Evolutionary conservation across 1,139 yeast species (phyloP).

Genomic region (Suhomyces atakaporum): DNA sequence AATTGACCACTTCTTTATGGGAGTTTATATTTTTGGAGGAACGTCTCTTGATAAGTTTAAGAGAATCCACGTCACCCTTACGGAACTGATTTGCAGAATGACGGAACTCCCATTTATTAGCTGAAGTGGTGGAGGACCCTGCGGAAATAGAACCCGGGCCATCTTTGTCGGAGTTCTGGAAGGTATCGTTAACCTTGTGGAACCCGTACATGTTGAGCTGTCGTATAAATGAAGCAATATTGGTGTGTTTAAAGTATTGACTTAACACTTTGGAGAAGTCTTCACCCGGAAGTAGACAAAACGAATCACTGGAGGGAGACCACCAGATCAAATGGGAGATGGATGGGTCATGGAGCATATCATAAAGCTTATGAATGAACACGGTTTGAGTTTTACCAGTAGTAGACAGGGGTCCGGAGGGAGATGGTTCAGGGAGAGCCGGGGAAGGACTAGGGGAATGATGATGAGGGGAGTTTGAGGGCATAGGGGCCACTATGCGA

Average conservation of each 20-base stretch:
- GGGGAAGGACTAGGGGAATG: constrained; percentile 12
- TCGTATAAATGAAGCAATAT: constrained; percentile 74
- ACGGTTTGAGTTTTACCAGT: constrained; percentile 51
- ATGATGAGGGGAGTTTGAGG: constrained; percentile 1
- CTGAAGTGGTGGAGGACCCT: constrained; percentile 26
- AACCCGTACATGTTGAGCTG: constrained; percentile 52
- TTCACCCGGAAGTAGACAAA: constrained; percentile 51
- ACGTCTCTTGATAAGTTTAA: constrained; percentile 63
- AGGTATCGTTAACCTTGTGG: constrained; percentile 61
- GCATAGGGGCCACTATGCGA: constrained; percentile 3
- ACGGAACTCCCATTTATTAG: constrained; percentile 63
- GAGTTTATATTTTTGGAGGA: constrained; percentile 54
- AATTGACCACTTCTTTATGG: constrained; percentile 44
- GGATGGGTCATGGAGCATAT: constrained; percentile 58
- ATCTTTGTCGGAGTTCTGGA: constrained; percentile 22
- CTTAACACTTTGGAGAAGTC: constrained; percentile 64
- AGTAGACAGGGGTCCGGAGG: constrained; percentile 21
- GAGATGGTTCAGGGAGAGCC: constrained; percentile 7
- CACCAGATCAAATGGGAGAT: constrained; percentile 57
- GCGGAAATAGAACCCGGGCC: constrained; percentile 11
- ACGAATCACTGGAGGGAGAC: constrained; percentile 45
- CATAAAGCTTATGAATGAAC: constrained; percentile 64
- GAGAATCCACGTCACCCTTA: constrained; percentile 61
- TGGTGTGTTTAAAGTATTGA: constrained; percentile 73
- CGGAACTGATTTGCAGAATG: constrained; percentile 67